Conservation (phyloP, 768 basidiomycete species). For the Mycena pura region DNA sequence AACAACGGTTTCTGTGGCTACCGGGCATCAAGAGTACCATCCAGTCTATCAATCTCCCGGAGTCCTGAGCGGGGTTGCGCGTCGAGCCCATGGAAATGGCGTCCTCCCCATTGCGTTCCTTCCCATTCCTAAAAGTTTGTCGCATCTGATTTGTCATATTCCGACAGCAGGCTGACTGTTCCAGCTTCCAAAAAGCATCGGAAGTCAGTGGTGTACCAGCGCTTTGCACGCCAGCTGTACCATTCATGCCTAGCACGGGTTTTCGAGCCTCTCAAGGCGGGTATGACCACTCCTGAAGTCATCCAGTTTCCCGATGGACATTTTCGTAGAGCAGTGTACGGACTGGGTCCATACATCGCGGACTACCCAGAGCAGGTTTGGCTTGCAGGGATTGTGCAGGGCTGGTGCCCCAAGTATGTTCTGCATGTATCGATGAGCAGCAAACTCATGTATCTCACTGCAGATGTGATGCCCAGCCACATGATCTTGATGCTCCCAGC, state of each 20-base stretch:
- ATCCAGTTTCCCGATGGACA: conserved; percentile 35
- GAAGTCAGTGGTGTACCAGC: background rate
- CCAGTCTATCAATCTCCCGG: background rate
- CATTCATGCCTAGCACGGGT: conserved; percentile 30
- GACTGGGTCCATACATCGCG: conserved; percentile 37
- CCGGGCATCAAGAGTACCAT: too few relatives aligned
- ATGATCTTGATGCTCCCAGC: conserved; percentile 24
- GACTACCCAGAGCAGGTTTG: conserved; percentile 37
- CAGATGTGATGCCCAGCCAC: conserved; percentile 22
- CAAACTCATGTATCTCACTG: background rate
- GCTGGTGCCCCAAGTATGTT: conserved; percentile 37
- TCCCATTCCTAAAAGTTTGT: conserved; percentile 34
- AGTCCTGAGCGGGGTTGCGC: background rate
- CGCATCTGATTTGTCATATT: background rate
- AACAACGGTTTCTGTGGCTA: conserved; percentile 33
- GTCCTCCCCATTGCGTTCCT: conserved; percentile 25
- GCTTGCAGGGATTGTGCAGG: conserved; percentile 32
- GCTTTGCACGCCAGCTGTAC: conserved; percentile 29
- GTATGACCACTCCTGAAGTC: conserved; percentile 34
- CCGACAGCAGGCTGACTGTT: background rate
- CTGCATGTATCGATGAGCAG: background rate
- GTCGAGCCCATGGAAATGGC: conserved; percentile 26
- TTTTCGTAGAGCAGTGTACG: conserved; percentile 31
- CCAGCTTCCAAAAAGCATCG: background rate
- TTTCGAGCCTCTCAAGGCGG: conserved; percentile 26